phyloP scores from a whole-genome alignment of 2,329 filamentous ascomycete species.

The Calonectria pseudoturangicola region DNA sequence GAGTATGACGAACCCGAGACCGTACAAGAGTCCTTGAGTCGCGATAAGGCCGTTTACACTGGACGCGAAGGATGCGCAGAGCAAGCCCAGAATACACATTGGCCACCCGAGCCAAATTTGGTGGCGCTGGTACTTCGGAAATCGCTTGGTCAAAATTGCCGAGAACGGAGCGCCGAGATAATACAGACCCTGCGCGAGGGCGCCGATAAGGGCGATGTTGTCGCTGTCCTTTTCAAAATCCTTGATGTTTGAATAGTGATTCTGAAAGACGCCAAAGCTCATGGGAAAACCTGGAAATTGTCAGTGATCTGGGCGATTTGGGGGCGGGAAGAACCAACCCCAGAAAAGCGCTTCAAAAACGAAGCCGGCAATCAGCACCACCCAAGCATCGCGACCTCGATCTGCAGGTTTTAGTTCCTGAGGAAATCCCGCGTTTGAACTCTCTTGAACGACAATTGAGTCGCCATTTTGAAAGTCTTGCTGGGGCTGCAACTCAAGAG shows the following conservation, averaged over 20 bases:
- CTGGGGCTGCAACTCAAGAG: not conserved
- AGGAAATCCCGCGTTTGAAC: not conserved
- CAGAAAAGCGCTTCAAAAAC: slow-evolving; percentile 55
- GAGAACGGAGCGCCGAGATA: slow-evolving; percentile 60
- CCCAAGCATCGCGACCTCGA: slow-evolving; percentile 52
- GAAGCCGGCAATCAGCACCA: slow-evolving; percentile 51
- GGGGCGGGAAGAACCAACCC: slow-evolving; percentile 39
- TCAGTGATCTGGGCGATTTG: not conserved
- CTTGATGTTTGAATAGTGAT: slow-evolving; percentile 55
- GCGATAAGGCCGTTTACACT: slow-evolving; percentile 60
- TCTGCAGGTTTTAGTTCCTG: slow-evolving; percentile 46
- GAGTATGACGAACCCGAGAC: slow-evolving; percentile 62
- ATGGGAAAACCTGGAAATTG: slow-evolving; percentile 53
- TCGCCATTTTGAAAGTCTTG: not conserved
- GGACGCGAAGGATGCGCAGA: slow-evolving; percentile 58
- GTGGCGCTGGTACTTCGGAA: slow-evolving; percentile 56
- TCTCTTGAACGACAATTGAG: not conserved
- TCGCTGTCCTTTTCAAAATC: slow-evolving; percentile 51
- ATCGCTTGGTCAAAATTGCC: slow-evolving; percentile 59
- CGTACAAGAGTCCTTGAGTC: slow-evolving; percentile 64
- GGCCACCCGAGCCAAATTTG: slow-evolving; percentile 63
- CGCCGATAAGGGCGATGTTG: slow-evolving; percentile 55
- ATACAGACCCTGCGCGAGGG: slow-evolving; percentile 55
- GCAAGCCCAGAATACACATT: slow-evolving; percentile 61
- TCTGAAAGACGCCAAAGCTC: slow-evolving; percentile 57